These are phyloP conservation scores for Globisporangium cystogenes DNA, from an alignment of 352 stramenopile genomes.

Conservation along the genomic window DNA sequence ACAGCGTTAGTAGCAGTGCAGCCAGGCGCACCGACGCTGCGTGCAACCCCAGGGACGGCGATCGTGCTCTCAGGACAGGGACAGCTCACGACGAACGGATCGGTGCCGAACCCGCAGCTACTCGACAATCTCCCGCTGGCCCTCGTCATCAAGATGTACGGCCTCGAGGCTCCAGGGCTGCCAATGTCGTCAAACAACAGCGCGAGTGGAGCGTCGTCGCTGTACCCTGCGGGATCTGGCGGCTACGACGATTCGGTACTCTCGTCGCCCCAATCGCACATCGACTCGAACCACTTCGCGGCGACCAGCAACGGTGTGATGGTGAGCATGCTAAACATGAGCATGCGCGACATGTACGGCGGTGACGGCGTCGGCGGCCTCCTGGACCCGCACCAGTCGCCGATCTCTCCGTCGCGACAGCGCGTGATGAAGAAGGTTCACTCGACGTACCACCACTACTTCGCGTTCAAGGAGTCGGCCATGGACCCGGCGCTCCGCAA, in stretches of 20 bases:
- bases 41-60: constrained; percentile 11
- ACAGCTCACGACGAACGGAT: constrained; percentile 6
- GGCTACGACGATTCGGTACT: constrained; percentile 11
- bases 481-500: constrained; percentile 79
- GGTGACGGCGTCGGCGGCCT: constrained; percentile 54
- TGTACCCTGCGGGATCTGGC: constrained; percentile 1
- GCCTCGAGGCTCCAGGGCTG: constrained; percentile 63
- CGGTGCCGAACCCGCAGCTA: constrained; percentile 11
- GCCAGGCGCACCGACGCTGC: constrained; percentile 17
- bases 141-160: constrained; percentile 82
- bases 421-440: constrained; percentile 57
- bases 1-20: constrained; percentile 36
- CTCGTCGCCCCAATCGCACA: constrained; percentile 12
- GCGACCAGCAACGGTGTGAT: constrained; percentile 48
- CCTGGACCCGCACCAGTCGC: constrained; percentile 39
- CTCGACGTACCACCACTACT: constrained; percentile 65
- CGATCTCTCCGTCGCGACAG: constrained; percentile 55
- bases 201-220: not conserved
- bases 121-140: constrained; percentile 74
- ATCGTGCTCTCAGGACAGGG: constrained; percentile 15
- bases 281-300: constrained; percentile 61
- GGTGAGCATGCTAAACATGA: constrained; percentile 79
- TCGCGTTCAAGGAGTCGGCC: constrained; percentile 74
- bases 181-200: constrained; percentile 33
- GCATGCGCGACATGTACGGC: constrained; percentile 74